Conservation (phyloP, 2,329 filamentous ascomycete species). For the Nigrospora osmanthi region DNA sequence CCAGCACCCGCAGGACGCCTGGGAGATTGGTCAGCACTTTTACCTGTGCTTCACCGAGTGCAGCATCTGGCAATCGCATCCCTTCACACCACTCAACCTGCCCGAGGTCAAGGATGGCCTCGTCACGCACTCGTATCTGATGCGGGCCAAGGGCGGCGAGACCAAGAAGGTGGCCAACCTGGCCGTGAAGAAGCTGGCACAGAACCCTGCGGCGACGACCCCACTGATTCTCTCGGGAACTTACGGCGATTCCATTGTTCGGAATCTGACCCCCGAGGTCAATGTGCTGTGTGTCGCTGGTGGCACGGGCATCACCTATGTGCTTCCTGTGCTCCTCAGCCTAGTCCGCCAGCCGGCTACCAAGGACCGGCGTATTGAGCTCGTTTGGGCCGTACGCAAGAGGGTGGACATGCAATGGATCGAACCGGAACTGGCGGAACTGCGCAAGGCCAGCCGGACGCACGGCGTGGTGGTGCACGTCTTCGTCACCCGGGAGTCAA, state of each 20-base stretch:
- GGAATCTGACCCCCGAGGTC: conserved; percentile 29
- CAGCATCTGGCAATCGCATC: conserved; percentile 66
- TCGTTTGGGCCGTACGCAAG: conserved; percentile 58
- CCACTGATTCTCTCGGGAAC: conserved; percentile 55
- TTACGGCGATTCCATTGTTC: conserved; percentile 47
- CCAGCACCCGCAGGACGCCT: conserved; percentile 49
- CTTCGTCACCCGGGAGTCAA: conserved; percentile 48
- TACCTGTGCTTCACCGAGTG: conserved; percentile 60
- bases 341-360: conserved; percentile 18
- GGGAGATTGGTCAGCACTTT: conserved; percentile 64
- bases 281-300: conserved; percentile 48
- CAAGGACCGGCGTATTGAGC: conserved; percentile 40
- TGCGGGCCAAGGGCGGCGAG: conserved; percentile 51
- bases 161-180: conserved; percentile 46
- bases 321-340: conserved; percentile 41
- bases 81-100: conserved; percentile 56
- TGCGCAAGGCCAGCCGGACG: conserved; percentile 29
- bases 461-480: conserved; percentile 44
- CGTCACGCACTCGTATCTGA: conserved; percentile 46
- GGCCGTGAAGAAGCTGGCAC: conserved; percentile 26
- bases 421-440: conserved; percentile 41
- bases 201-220: conserved; percentile 27
- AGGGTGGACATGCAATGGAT: conserved; percentile 51
- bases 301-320: conserved; percentile 51
- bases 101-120: conserved; percentile 31